Evolutionary conservation across 345 rosid species (phyloP), one percentile per base, ranked within the genome.

Genomic region (Gossypium turneri): DNA sequence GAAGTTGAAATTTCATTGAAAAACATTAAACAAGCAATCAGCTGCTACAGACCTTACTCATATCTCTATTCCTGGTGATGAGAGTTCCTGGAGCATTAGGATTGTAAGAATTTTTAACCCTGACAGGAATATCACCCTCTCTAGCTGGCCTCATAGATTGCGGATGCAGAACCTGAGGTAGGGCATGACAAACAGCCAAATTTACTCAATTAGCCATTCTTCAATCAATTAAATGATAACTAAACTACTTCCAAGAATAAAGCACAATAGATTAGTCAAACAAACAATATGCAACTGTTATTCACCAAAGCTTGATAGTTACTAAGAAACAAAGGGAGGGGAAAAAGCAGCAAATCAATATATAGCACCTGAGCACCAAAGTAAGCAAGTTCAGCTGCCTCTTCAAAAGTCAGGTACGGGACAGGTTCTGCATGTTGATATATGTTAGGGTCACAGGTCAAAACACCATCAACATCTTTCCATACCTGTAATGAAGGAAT

Each of bases 391-490:
- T 95, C 99, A 76, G 99, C 97, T 78, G 99, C 99, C 82, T 95
- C 99, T 1, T 95, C 99, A 79, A 95, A 95, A 72, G 99, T 93
- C 78, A 95, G 79, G 76, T 65, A 89, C 45, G 94, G 97, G 55
- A 95, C 98, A 76, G 98, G 94, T 81, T 86, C 87, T 3, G 98
- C 98, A 52, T 5, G 76, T 48, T 86, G 80, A 79, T 89, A 81
- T 73, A 95, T 95, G 77, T 88, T 91, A 73, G 99, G 99, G 74
- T 95, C 99, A 66, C 99, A 95, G 67, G 99, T 95, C 80, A 95
- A 82, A 81, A 93, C 99, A 79, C 99, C 99, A 78, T 95, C 99
- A 72, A 95, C 99, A 87, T 95, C 99, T 84, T 95, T 95, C 99
- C 99, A 95, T 81, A 95, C 99, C 99, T 95, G 82, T 44, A 70